These are phyloP conservation scores for Elaeis guineensis DNA, from an alignment of 176 grass and related monocot genomes.

Conservation along the genomic window DNA sequence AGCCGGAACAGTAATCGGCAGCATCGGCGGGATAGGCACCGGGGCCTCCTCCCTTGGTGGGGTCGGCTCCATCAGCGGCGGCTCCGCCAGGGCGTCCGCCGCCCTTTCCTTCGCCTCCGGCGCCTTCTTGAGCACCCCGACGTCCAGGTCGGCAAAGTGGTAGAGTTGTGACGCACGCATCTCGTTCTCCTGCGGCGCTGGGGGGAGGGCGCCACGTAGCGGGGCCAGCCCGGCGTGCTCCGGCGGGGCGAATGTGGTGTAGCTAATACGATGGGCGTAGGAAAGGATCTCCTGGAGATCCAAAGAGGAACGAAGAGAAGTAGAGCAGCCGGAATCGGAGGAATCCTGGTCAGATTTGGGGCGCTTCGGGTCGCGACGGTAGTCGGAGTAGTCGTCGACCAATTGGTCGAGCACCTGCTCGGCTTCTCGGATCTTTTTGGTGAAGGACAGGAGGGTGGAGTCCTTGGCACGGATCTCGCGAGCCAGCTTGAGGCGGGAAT, in stretches of 20 bases:
- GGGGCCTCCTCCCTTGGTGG: conserved; percentile 40
- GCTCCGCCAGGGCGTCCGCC: conserved; percentile 15
- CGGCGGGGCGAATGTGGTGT: conserved; percentile 88
- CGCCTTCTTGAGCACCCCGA: conserved; percentile 69
- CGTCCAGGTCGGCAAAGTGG: conserved; percentile 67
- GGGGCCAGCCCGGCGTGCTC: conserved; percentile 78
- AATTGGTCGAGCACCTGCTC: conserved; percentile 94
- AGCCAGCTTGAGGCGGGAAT: conserved; percentile 37
- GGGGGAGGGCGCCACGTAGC: conserved; percentile 59
- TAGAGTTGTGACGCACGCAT: conserved; percentile 86
- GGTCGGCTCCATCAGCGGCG: conserved; percentile 40
- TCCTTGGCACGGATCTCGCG: conserved; percentile 65
- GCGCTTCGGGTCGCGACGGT: conserved; percentile 52
- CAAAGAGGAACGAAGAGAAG: conserved; percentile 59
- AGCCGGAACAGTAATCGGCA: conserved; percentile 60
- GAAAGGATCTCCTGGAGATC: conserved; percentile 67
- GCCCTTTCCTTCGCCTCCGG: conserved; percentile 47
- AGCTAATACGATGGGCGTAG: conserved; percentile 86
- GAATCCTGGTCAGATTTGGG: conserved; percentile 15
- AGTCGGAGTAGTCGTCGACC: conserved; percentile 84
- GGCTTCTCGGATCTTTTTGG: conserved; percentile 79
- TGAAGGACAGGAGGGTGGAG: conserved; percentile 51
- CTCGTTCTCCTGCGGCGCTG: conserved; percentile 83
- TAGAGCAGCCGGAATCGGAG: conserved; percentile 26
- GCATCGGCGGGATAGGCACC: conserved; percentile 9